A percentile compares a stretch with the other conserved stretches of the same genome.
phyloP scores from a whole-genome alignment of 2,329 filamentous ascomycete genomes.

The Intubia oerlemansii region DNA sequence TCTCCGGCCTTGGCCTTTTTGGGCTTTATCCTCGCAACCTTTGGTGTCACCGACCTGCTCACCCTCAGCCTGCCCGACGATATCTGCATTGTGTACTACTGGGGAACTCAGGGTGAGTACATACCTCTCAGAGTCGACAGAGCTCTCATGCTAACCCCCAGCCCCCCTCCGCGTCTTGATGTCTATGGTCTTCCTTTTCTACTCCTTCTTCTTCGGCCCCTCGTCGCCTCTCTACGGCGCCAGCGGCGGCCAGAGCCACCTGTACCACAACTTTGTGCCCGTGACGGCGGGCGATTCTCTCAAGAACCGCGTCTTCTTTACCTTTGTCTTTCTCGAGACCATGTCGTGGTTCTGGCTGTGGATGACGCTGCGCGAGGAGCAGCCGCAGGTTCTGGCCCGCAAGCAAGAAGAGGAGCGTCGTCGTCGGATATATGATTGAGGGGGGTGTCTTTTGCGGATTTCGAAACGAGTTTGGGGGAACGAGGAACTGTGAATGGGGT shows the following conservation, averaged over 20 bases:
- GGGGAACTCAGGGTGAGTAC: slow-evolving; percentile 41
- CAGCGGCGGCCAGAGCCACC: slow-evolving; percentile 7
- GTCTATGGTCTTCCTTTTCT: slow-evolving; percentile 38
- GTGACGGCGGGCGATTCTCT: slow-evolving; percentile 37
- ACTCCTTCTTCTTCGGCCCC: slow-evolving; percentile 39
- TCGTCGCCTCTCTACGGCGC: slow-evolving; percentile 27
- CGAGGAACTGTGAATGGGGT: too few relatives aligned
- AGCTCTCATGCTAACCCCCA: neutral
- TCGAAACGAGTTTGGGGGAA: too few relatives aligned
- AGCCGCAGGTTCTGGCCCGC: slow-evolving; percentile 17
- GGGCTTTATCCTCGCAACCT: slow-evolving; percentile 39
- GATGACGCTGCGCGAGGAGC: slow-evolving; percentile 47
- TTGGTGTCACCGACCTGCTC: slow-evolving; percentile 42
- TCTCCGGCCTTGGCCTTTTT: slow-evolving; percentile 56
- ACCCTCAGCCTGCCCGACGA: slow-evolving; percentile 49
- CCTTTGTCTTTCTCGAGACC: slow-evolving; percentile 67
- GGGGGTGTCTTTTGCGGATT: too few relatives aligned
- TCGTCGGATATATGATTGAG: too few relatives aligned
- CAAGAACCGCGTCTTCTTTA: slow-evolving; percentile 70
- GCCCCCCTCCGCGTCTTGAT: slow-evolving; percentile 43
- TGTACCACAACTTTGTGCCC: neutral
- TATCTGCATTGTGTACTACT: slow-evolving; percentile 38
- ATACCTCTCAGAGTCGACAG: neutral
- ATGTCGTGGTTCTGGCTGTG: slow-evolving; percentile 76
- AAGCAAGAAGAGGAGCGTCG: too few relatives aligned